Conservation (phyloP, 441 rosid genomes). For the Aquilaria agallochum region DNA sequence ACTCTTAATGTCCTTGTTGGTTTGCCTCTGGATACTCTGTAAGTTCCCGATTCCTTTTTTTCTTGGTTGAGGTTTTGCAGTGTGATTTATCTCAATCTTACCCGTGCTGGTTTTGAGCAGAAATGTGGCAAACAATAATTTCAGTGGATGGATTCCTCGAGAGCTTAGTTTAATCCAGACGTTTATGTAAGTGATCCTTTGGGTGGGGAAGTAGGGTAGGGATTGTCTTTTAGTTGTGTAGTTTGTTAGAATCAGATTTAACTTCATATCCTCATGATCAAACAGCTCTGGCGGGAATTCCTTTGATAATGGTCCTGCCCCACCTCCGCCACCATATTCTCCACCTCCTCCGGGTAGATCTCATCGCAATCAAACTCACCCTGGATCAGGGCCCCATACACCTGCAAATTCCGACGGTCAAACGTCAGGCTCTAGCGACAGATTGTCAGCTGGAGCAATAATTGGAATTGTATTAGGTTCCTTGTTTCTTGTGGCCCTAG, state of each 20-base stretch:
- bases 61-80: neutral
- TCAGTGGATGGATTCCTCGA: slow-evolving; percentile 85
- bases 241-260: no score
- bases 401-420: slow-evolving; percentile 30
- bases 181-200: slow-evolving; percentile 55
- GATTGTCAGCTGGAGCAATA: slow-evolving; percentile 55
- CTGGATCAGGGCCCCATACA: slow-evolving; percentile 34
- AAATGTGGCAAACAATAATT: slow-evolving; percentile 86
- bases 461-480: slow-evolving; percentile 65
- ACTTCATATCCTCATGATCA: slow-evolving; percentile 15
- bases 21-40: slow-evolving; percentile 76
- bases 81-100: slow-evolving; percentile 12
- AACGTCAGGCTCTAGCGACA: slow-evolving; percentile 42
- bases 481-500: slow-evolving; percentile 41
- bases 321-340: slow-evolving; percentile 61
- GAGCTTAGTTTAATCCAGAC: slow-evolving; percentile 61
- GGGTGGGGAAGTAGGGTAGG: neutral
- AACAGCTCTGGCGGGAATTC: slow-evolving; percentile 85
- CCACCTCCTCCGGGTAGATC: slow-evolving; percentile 51
- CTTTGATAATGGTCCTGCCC: slow-evolving; percentile 77
- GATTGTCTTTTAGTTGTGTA: no score
- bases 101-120: slow-evolving; percentile 34
- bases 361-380: slow-evolving; percentile 32
- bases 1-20: slow-evolving; percentile 55
- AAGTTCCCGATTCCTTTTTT: slow-evolving; percentile 30